Percentiles rank a stretch among this genome's conserved stretches.
Evolutionary conservation across 2,329 filamentous ascomycete genomes (phyloP).

Genomic region (Thielaviopsis ethacetica): DNA sequence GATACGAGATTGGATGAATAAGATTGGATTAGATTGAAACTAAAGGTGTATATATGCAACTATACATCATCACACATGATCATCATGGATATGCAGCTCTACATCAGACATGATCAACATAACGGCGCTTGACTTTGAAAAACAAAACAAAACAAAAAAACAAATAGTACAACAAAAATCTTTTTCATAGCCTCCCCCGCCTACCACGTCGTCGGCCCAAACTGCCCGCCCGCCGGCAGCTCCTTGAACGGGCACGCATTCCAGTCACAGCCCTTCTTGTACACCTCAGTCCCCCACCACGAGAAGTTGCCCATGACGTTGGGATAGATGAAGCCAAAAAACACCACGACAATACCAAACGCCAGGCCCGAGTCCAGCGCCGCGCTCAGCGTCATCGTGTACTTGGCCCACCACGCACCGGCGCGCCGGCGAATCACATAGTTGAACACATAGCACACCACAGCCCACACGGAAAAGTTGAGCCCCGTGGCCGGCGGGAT

Average conservation of each 20-base stretch:
- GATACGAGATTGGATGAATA: no score
- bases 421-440: slow-evolving; percentile 53
- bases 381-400: slow-evolving; percentile 76
- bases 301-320: slow-evolving; percentile 55
- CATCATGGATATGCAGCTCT: no score
- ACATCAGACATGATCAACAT: no score
- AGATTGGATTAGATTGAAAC: not conserved
- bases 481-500: slow-evolving; percentile 75
- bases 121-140: no score
- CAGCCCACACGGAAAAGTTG: slow-evolving; percentile 75
- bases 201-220: slow-evolving; percentile 48
- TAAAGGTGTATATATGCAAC: no score
- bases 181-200: not conserved
- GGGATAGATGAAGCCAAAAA: slow-evolving; percentile 75
- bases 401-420: slow-evolving; percentile 73
- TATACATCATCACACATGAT: no score
- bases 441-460: slow-evolving; percentile 78
- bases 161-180: not conserved
- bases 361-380: slow-evolving; percentile 71
- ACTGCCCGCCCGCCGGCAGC: slow-evolving; percentile 45
- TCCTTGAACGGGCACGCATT: slow-evolving; percentile 55
- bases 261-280: slow-evolving; percentile 76
- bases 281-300: slow-evolving; percentile 84
- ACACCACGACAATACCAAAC: slow-evolving; percentile 67
- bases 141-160: not conserved